phyloP scores from a whole-genome alignment of 73 alveolate species.

The Paramecium caudatum region DNA sequence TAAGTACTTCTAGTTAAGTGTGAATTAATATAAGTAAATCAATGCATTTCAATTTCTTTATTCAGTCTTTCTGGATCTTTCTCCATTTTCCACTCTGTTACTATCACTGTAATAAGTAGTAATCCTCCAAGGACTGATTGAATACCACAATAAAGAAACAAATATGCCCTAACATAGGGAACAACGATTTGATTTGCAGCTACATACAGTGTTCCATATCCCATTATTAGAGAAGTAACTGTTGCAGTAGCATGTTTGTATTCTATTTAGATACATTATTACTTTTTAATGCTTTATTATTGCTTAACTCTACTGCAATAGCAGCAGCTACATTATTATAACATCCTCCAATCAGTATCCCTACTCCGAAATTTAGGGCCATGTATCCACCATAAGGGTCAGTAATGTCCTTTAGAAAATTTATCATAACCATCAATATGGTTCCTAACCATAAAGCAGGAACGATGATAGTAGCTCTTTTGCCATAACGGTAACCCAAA shows the following conservation, averaged over 20 bases:
- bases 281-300: conserved; percentile 43
- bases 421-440: conserved; percentile 27
- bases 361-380: conserved; percentile 6
- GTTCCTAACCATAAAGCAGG: conserved; percentile 61
- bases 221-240: conserved; percentile 26
- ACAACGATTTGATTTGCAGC: conserved; percentile 21
- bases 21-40: not conserved
- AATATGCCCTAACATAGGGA: not conserved
- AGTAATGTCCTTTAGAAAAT: conserved; percentile 5
- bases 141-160: conserved; percentile 46
- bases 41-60: conserved; percentile 44
- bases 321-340: conserved; percentile 54
- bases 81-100: conserved; percentile 21
- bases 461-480: conserved; percentile 34
- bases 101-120: not conserved
- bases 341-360: conserved; percentile 46
- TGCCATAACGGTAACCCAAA: not conserved
- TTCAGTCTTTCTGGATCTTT: conserved; percentile 26
- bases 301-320: conserved; percentile 54
- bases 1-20: not conserved
- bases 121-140: conserved; percentile 37
- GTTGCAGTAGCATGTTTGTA: conserved; percentile 35
- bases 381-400: conserved; percentile 16
- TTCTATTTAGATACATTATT: not conserved
- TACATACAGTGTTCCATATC: conserved; percentile 59